Base-by-base conservation (phyloP, 1,284 basidiomycete species). In the Flammula alnicola region DNA sequence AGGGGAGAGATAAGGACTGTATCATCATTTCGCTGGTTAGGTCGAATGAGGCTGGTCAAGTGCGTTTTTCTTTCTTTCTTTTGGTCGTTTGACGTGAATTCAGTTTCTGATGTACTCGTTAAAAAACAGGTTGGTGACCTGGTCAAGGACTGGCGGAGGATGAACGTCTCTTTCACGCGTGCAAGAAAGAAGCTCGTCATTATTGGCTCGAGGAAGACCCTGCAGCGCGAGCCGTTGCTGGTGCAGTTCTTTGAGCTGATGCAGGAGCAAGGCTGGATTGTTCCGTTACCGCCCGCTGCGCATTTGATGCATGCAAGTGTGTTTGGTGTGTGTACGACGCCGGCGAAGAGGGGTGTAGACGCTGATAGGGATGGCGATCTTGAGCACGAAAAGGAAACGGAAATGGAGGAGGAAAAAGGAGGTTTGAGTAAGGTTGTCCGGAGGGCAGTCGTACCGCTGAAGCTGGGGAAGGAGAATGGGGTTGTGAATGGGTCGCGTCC, bases 121-220 rank as follows among this genome's bases (percentile, higher is more conserved):
- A n/a, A n/a, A n/a, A n/a, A n/a, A n/a, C 61, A 94, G 88, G 77
- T 94, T 27, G 95, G 97, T 2, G 94, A 98, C 49, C 80, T 99
- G 8, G 76, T 99, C 10, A 93, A 90, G 59, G 97, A 98, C 66
- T 96, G 94, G 91, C 78, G 96, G 36, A 75, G 97, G 27, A 88
- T 98, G 76, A 99, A 99, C 63, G 97, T 99, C 26, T 92, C 93
- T 3, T 92, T 99, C 64, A 99, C 97, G 0, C 84, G 97, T 3
- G 95, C 96, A 0, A 84, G 89, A 46, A 83, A 84, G 30, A 98
- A 98, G 70, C 74, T 99, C 3, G 79, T 98, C 63, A 86, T 99
- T 49, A 79, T 99, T 60, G 97, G 96, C 12, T 92, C 90, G 1
- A 77, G 85, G 27, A 78, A 70, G 54, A 97, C 94, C 0, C 75